A percentile compares a stretch with the other conserved stretches of the same genome.
phyloP scores from a whole-genome alignment of 176 grass and related monocot species.

The Eleusine coracana region DNA sequence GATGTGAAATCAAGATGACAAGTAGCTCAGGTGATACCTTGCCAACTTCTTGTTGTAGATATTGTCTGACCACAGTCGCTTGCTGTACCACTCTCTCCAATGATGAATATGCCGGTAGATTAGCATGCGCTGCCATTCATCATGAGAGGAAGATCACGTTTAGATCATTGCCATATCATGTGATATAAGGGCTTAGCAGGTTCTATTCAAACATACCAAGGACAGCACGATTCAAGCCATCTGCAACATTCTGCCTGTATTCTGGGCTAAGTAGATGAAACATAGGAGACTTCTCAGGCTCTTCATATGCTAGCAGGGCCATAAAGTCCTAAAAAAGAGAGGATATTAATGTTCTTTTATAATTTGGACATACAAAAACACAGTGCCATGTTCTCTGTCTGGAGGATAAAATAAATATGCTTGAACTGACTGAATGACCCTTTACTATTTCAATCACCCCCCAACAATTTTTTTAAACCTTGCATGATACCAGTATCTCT shows the following conservation, averaged over 20 bases:
- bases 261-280: conserved; percentile 91
- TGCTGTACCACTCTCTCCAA: conserved; percentile 93
- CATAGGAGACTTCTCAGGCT: conserved; percentile 98
- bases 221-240: conserved; percentile 88
- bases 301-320: conserved; percentile 87
- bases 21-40: conserved; percentile 58
- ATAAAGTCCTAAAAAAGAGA: conserved; percentile 70
- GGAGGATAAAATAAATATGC: not conserved
- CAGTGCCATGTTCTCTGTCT: not conserved
- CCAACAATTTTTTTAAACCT: not conserved
- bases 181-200: conserved; percentile 19
- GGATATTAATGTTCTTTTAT: conserved; percentile 19
- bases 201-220: conserved; percentile 60
- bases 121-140: conserved; percentile 69
- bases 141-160: conserved; percentile 31
- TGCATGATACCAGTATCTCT: not conserved
- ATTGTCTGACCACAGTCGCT: conserved; percentile 72
- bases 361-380: conserved; percentile 16
- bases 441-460: not conserved
- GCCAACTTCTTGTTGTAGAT: conserved; percentile 77
- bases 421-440: not conserved
- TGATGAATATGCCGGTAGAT: conserved; percentile 84
- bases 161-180: conserved; percentile 1
- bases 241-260: conserved; percentile 83
- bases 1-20: not conserved